Evolutionary conservation across 176 grass and related monocot species (phyloP).

Genomic region (Metroxylon sagu): DNA sequence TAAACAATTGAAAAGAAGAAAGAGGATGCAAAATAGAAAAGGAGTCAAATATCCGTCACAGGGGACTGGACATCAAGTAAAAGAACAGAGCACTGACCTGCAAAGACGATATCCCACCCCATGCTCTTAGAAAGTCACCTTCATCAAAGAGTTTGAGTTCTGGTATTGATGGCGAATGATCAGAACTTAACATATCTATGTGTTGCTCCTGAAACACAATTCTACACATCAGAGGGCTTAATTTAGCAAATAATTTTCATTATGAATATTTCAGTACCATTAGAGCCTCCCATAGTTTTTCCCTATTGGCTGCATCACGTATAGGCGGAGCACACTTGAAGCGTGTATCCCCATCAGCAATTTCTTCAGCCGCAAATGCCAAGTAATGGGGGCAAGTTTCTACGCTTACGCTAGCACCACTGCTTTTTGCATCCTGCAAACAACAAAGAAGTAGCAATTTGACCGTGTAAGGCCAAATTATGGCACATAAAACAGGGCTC

Average conservation of each 20-base stretch:
- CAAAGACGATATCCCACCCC: conserved; percentile 96
- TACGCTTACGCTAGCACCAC: conserved; percentile 63
- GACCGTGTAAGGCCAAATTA: no score
- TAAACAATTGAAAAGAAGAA: no score
- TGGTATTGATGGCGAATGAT: conserved; percentile 87
- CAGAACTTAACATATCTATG: conserved; percentile 97
- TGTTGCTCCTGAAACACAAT: conserved; percentile 52
- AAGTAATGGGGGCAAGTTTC: conserved; percentile 98
- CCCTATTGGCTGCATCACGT: conserved; percentile 59
- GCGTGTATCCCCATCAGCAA: conserved; percentile 77
- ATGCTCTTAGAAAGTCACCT: conserved; percentile 90
- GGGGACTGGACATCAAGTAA: background rate
- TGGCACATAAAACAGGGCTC: no score
- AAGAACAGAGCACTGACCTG: conserved; percentile 34
- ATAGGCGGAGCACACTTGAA: conserved; percentile 95
- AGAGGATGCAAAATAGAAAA: background rate
- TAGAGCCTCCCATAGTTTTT: conserved; percentile 79
- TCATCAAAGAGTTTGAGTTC: conserved; percentile 85
- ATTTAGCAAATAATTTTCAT: no score
- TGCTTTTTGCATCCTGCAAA: conserved; percentile 60
- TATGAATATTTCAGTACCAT: conserved; percentile 45
- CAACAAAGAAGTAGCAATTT: background rate
- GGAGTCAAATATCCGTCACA: background rate
- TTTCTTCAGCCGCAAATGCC: conserved; percentile 88
- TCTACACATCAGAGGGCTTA: background rate